Evolutionary conservation across 176 grass and related monocot species (phyloP).

Genomic region (Eleusine coracana): DNA sequence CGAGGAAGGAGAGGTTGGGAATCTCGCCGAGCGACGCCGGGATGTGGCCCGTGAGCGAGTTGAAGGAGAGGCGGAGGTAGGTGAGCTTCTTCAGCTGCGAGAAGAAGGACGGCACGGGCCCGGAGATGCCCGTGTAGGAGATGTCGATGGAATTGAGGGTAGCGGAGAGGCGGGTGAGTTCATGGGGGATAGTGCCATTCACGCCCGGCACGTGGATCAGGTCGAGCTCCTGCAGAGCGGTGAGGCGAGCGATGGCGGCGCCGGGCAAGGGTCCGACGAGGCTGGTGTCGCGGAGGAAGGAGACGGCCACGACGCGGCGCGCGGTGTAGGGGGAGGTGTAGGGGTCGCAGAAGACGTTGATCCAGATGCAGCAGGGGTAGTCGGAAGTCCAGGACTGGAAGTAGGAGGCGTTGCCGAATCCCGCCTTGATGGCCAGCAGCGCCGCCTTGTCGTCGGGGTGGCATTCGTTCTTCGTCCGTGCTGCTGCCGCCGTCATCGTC

Average conservation of each 20-base stretch:
- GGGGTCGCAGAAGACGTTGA: background rate
- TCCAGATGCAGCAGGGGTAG: background rate
- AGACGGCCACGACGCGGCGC: background rate
- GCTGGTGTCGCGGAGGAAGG: background rate
- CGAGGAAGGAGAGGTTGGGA: slow-evolving; percentile 11
- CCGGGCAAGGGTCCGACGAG: background rate
- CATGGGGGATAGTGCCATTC: slow-evolving; percentile 41
- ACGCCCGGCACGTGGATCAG: slow-evolving; percentile 49
- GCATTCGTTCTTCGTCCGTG: background rate
- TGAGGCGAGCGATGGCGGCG: slow-evolving; percentile 50
- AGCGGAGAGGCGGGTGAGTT: slow-evolving; percentile 22
- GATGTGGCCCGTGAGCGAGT: slow-evolving; percentile 50
- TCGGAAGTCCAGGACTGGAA: background rate
- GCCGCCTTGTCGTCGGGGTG: background rate
- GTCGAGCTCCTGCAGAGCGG: slow-evolving; percentile 27
- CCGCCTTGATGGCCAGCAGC: background rate
- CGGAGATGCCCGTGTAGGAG: slow-evolving; percentile 47
- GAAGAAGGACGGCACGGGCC: slow-evolving; percentile 52
- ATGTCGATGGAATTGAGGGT: slow-evolving; percentile 37
- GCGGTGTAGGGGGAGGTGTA: background rate
- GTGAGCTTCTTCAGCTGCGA: slow-evolving; percentile 24
- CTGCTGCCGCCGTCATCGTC: background rate
- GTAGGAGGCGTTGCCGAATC: background rate
- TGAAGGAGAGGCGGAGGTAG: slow-evolving; percentile 57
- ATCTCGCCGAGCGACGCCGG: slow-evolving; percentile 39